phyloP scores from a whole-genome alignment of 176 grass and related monocot genomes.

The Aegilops umbellulata region DNA sequence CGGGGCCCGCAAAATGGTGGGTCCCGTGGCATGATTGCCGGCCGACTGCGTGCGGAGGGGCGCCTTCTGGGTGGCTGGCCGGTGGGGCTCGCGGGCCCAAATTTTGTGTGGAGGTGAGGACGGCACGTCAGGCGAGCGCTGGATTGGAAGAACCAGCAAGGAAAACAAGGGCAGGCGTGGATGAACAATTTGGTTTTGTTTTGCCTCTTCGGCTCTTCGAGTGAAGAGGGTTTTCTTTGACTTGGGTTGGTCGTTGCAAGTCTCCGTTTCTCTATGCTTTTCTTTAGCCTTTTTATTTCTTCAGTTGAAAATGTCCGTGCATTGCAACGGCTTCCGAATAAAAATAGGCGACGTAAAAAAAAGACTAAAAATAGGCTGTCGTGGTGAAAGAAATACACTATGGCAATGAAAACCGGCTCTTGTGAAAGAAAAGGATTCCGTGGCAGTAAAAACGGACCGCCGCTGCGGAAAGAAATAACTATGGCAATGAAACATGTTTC shows the following conservation, averaged over 20 bases:
- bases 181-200: background rate
- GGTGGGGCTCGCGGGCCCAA: background rate
- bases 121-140: background rate
- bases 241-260: background rate
- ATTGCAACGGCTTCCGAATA: too few species aligned
- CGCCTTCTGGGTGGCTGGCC: background rate
- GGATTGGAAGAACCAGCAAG: background rate
- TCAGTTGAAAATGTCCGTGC: too few species aligned
- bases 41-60: background rate
- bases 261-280: background rate
- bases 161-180: background rate
- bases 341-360: too few species aligned
- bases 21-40: conserved; percentile 43
- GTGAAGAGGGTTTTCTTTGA: background rate
- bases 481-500: background rate
- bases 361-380: too few species aligned
- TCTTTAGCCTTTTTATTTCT: background rate
- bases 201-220: background rate
- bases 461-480: background rate
- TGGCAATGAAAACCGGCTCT: background rate
- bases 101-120: background rate
- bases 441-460: background rate
- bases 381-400: background rate
- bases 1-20: background rate
- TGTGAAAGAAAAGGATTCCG: background rate